phyloP scores from a whole-genome alignment of 2,329 filamentous ascomycete genomes.

The Fusarium zealandicum region DNA sequence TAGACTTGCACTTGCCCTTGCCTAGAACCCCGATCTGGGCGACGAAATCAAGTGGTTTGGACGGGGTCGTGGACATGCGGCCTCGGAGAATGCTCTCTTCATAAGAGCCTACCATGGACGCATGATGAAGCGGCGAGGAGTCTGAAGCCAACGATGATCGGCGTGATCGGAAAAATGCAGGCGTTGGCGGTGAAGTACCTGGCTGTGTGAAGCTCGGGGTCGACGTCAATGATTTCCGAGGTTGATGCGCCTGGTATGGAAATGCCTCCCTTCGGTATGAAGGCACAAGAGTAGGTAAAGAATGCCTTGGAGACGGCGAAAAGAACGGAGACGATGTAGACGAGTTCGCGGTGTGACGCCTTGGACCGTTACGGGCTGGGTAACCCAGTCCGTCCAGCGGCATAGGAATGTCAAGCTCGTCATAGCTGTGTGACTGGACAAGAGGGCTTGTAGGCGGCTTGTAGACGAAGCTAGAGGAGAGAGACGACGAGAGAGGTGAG shows the following conservation, averaged over 20 bases:
- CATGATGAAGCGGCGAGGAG: constrained; percentile 79
- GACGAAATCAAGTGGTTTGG: constrained; percentile 88
- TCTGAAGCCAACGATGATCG: constrained; percentile 78
- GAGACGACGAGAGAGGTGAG: constrained; percentile 73
- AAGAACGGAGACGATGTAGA: constrained; percentile 57
- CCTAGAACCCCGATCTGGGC: constrained; percentile 95
- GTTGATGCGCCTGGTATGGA: constrained; percentile 80
- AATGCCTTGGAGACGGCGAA: constrained; percentile 48
- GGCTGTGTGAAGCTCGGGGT: constrained; percentile 53
- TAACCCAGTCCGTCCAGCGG: constrained; percentile 60
- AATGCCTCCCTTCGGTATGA: constrained; percentile 65
- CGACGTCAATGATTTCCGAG: constrained; percentile 75
- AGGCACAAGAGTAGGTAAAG: constrained; percentile 35
- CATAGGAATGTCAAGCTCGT: constrained; percentile 69
- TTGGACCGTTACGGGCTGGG: constrained; percentile 49
- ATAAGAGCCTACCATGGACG: constrained; percentile 96
- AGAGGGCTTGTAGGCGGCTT: constrained; percentile 91
- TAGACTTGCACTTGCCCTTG: constrained; percentile 85
- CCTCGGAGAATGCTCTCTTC: constrained; percentile 96
- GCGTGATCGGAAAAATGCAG: constrained; percentile 61
- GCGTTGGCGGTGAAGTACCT: constrained; percentile 57
- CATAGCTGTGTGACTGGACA: constrained; percentile 86
- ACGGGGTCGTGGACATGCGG: constrained; percentile 95
- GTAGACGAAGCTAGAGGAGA: constrained; percentile 81
- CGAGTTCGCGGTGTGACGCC: constrained; percentile 77